Evolutionary conservation across 116 monocot species (phyloP), one percentile per base, ranked within the genome.

Genomic region (Iris pallida): DNA sequence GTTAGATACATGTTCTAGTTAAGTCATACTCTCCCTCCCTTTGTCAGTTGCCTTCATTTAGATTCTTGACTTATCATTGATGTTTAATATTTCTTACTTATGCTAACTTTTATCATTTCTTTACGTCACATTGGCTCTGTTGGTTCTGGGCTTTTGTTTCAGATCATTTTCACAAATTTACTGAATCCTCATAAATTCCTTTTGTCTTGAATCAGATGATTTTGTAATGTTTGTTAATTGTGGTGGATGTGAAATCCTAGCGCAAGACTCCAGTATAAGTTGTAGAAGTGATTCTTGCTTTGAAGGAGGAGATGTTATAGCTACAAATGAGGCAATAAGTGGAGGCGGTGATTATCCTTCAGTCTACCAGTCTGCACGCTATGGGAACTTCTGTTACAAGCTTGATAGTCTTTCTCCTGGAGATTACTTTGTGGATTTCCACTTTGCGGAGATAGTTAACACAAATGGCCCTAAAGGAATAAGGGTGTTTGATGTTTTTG

Each of bases 391-490:
- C 77, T 75, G 75, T 65, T 94, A 90, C 79, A 83, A 60, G 46
- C 75, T 94, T 59, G 63, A 79, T 19, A 81, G 72, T 64, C 85
- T 93, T 30, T 44, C 74, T 42, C 64, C 85, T 45, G 87, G 90
- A 64, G 76, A 85, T 12, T 90, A 88, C 72, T 82, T 79, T 40
- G 49, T 94, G 20, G 94, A 94, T 81, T 75, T 94, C n/a, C 90
- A 94, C 66, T 94, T 94, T 57, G 82, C 88, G 0, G 94, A 94
- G 79, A 94, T 94, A 45, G 64, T 94, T 20, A 76, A 90, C 68
- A 90, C 80, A 44, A 65, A 74, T 77, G 94, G 94, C 3, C 94
- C 90, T 45, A 90, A 90, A 79, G 90, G 85, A 52, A 90, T 90
- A 16, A 78, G 94, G 71, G 79, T 85, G 0, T 94, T 94, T 56